Evolutionary conservation across 108 stramenopile genomes (phyloP).

Genomic region (Skeletonema costatum): DNA sequence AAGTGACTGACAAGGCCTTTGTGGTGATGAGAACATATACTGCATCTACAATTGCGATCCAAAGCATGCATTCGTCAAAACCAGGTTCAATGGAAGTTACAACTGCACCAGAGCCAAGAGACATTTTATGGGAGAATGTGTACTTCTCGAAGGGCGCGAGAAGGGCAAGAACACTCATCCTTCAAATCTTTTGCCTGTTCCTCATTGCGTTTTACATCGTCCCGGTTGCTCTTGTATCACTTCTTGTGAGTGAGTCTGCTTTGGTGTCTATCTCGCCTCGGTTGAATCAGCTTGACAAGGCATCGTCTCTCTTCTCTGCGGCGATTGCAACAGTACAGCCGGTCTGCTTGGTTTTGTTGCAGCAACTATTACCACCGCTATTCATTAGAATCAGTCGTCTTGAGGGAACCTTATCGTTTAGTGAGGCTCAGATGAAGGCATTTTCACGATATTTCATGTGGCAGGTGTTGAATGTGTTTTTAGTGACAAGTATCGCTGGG

Average conservation of each 20-base stretch:
- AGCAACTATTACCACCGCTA: constrained; percentile 84
- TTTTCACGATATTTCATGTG: constrained; percentile 91
- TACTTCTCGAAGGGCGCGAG: constrained; percentile 84
- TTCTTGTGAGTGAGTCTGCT: constrained; percentile 85
- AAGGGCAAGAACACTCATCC: constrained; percentile 71
- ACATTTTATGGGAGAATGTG: constrained; percentile 86
- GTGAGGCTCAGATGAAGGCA: constrained; percentile 87
- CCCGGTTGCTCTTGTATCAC: constrained; percentile 83
- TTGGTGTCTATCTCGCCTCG: constrained; percentile 78
- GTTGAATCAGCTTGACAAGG: constrained; percentile 77
- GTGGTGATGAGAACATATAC: constrained; percentile 90
- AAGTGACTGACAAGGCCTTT: constrained; percentile 93
- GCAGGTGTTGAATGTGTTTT: constrained; percentile 90
- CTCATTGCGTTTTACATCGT: constrained; percentile 84
- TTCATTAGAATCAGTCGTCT: constrained; percentile 75
- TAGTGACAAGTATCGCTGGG: constrained; percentile 91
- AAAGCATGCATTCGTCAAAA: constrained; percentile 88
- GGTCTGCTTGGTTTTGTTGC: constrained; percentile 76
- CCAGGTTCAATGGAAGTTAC: constrained; percentile 87
- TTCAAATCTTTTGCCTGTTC: constrained; percentile 76
- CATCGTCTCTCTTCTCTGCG: constrained; percentile 78
- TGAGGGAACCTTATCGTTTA: constrained; percentile 83
- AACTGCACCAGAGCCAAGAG: constrained; percentile 88
- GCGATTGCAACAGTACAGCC: constrained; percentile 88
- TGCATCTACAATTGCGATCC: constrained; percentile 91